Base-by-base conservation (phyloP, 192 early-diverging fungal species). In the Backusella parvicylindrica region DNA sequence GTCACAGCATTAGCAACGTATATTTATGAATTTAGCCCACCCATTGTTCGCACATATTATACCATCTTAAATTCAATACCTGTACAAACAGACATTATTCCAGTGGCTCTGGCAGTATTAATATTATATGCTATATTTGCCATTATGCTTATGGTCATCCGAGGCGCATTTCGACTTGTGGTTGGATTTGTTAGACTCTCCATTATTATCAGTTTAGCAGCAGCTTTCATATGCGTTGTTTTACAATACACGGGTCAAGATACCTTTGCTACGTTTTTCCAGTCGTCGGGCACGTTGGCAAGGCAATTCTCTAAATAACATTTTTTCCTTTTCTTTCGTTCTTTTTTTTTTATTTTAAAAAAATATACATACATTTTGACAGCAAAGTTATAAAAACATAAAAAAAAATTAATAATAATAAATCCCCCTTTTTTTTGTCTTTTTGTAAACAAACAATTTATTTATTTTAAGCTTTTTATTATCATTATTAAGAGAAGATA, bases 41-140 rank as follows among this genome's bases (percentile, higher is more conserved):
- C 71, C n/a, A 41, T 30, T 41, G 31, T 77, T 18, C 63, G 63
- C 35, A 71, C 35, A 28, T 72, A 66, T 23, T 71, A 64, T 36
- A 49, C 33, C 41, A 33, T 43, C 13, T 68, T 77, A 21, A 53
- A 64, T 4, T 49, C 76, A 9, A 40, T 77, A 31, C 79, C 75
- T 36, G 70, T 80, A 9, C 75, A 80, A 53, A 66, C 75, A 31
- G 75, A 80, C 11, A 73, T 80, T 23, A 53, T 80, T 9, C 79
- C 79, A 1, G 75, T 73, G 32, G 56, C 75, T 11, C 13, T 80
- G 1, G 75, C 75, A 2, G 63, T 80, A 6, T 26, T 80, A 18
- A 64, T 75, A n/a, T 32, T 80, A 7, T 80, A 80, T 56, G 66
- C 64, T 6, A 18, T 80, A 12, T 80, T 80, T 56, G 75, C 70